These are phyloP conservation scores for Saxispiralis lemnorum DNA, from an alignment of 495 filamentous ascomycete genomes.

Conservation along the genomic window DNA sequence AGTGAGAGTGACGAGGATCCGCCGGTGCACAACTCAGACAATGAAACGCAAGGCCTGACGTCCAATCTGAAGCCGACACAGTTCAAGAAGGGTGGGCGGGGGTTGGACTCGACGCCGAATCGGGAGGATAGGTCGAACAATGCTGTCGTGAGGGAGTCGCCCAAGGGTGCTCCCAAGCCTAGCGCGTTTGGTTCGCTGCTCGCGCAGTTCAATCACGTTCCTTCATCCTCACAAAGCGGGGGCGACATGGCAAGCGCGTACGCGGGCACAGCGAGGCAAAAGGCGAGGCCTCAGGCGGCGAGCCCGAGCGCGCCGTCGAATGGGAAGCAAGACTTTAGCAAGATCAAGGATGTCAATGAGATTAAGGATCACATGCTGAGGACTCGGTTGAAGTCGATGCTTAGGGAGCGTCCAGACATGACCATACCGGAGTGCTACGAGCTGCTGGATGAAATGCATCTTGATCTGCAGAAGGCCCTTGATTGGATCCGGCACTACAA, in stretches of 20 bases:
- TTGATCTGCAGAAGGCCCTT: slow-evolving; percentile 43
- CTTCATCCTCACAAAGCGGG: slow-evolving; percentile 29
- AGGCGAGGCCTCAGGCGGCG: slow-evolving; percentile 30
- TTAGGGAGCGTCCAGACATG: slow-evolving; percentile 31
- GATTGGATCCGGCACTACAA: slow-evolving; percentile 20
- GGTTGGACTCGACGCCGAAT: slow-evolving; percentile 12
- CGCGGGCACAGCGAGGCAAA: slow-evolving; percentile 20
- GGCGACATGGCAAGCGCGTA: slow-evolving; percentile 31
- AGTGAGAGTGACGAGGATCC: slow-evolving; percentile 15
- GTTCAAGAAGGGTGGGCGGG: slow-evolving; percentile 16
- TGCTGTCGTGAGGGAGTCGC: slow-evolving; percentile 6
- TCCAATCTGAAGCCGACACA: slow-evolving; percentile 22
- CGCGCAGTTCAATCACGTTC: slow-evolving; percentile 1
- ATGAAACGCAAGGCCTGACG: slow-evolving; percentile 13
- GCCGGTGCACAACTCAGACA: slow-evolving; percentile 16
- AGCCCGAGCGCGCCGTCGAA: slow-evolving; percentile 36
- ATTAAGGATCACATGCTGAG: slow-evolving; percentile 36
- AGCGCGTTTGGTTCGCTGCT: slow-evolving; percentile 8
- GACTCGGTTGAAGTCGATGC: slow-evolving; percentile 38
- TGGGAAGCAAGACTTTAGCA: slow-evolving; percentile 15
- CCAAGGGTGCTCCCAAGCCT: neutral
- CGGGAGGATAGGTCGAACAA: neutral
- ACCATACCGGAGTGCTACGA: slow-evolving; percentile 33
- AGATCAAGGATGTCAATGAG: slow-evolving; percentile 27
- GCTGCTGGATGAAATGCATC: slow-evolving; percentile 34